These are phyloP conservation scores for Colletotrichum sidae DNA, from an alignment of 2,329 filamentous ascomycete genomes.

Conservation along the genomic window DNA sequence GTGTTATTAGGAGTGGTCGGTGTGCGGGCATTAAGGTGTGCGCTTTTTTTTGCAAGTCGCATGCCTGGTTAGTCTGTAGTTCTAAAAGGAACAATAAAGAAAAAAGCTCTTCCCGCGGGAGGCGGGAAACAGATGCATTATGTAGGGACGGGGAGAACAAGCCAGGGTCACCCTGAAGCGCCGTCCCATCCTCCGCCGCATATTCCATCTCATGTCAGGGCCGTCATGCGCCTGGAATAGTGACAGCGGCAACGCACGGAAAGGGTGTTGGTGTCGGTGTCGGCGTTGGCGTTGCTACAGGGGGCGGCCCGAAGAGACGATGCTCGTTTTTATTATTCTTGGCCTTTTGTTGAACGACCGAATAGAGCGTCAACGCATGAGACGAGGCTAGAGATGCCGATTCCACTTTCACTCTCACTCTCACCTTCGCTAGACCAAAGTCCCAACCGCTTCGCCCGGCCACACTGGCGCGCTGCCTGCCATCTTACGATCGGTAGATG, in stretches of 20 bases:
- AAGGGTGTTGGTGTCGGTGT: slow-evolving; percentile 12
- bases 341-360: neutral
- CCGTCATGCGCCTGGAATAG: slow-evolving; percentile 21
- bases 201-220: slow-evolving; percentile 18
- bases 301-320: neutral
- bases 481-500: neutral
- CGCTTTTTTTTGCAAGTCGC: too few relatives aligned
- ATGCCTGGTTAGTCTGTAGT: too few relatives aligned
- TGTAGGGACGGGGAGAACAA: neutral
- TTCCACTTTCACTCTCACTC: too few relatives aligned
- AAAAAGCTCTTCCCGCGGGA: neutral
- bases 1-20: too few relatives aligned
- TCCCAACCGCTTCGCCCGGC: neutral
- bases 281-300: slow-evolving; percentile 24
- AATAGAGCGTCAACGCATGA: too few relatives aligned
- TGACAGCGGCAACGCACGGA: slow-evolving; percentile 15
- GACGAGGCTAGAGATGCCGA: too few relatives aligned
- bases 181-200: slow-evolving; percentile 2
- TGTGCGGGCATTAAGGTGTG: too few relatives aligned
- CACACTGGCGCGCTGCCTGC: neutral
- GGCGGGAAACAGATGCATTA: neutral
- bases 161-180: slow-evolving; percentile 13
- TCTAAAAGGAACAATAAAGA: neutral
- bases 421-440: neutral
- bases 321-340: neutral